These are phyloP conservation scores for Colletotrichum tamarilloi DNA, from an alignment of 2,329 filamentous ascomycete genomes.

Conservation along the genomic window DNA sequence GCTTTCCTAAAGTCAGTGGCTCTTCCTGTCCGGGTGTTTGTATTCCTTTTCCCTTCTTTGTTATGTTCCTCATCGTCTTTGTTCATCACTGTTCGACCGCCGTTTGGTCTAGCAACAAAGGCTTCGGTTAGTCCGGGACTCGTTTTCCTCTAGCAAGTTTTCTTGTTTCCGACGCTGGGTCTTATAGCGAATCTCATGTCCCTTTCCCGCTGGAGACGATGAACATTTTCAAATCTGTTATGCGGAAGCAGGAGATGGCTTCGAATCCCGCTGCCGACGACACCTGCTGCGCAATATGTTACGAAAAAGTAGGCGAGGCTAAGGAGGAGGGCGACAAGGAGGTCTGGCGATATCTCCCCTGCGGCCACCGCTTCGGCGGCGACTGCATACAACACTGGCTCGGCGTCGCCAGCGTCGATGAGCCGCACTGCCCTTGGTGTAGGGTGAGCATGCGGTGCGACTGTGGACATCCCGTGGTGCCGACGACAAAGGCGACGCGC, in stretches of 20 bases:
- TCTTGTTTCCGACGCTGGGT: neutral
- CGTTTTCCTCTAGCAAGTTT: neutral
- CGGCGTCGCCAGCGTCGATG: constrained; percentile 46
- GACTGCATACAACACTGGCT: constrained; percentile 57
- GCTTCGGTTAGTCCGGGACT: constrained; percentile 4
- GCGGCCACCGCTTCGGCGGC: constrained; percentile 56
- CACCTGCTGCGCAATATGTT: constrained; percentile 54
- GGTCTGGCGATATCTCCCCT: constrained; percentile 53
- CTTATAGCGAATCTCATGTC: constrained; percentile 7
- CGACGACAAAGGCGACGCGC: constrained; percentile 35
- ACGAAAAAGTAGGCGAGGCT: constrained; percentile 50
- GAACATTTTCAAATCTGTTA: constrained; percentile 33
- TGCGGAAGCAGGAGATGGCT: constrained; percentile 37
- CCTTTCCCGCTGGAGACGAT: constrained; percentile 15
- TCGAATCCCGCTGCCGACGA: constrained; percentile 31
- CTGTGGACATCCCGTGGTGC: constrained; percentile 48
- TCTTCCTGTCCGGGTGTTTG: constrained; percentile 1
- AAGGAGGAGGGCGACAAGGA: constrained; percentile 52
- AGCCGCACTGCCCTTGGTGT: constrained; percentile 54
- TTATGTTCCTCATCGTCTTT: constrained; percentile 3
- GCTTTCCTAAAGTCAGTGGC: constrained; percentile 29
- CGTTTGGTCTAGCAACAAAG: constrained; percentile 23
- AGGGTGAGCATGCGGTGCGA: constrained; percentile 44
- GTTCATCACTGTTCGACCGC: constrained; percentile 12
- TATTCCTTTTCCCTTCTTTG: constrained; percentile 8